These are phyloP conservation scores for Cordyceps cateniannulata DNA, from an alignment of 2,329 filamentous ascomycete genomes.

Conservation along the genomic window DNA sequence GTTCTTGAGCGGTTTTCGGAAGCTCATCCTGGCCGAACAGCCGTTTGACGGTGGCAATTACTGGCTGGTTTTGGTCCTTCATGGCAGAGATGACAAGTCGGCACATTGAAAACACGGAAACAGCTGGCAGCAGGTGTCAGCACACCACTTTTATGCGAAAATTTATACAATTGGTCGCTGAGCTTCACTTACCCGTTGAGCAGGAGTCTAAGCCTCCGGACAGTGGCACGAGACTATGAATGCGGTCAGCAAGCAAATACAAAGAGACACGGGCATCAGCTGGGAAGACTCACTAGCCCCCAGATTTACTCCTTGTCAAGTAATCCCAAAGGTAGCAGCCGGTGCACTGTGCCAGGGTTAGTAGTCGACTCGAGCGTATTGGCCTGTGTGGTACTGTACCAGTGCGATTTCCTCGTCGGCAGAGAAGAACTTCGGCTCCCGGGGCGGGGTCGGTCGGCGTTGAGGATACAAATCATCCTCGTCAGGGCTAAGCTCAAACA, in stretches of 20 bases:
- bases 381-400: not conserved
- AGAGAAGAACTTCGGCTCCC: slow-evolving; percentile 46
- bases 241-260: too few species aligned
- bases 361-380: too few species aligned
- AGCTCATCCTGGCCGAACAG: slow-evolving; percentile 31
- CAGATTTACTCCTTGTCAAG: slow-evolving; percentile 40
- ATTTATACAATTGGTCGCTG: too few species aligned
- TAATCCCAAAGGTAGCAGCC: slow-evolving; percentile 65
- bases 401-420: slow-evolving; percentile 62
- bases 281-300: slow-evolving; percentile 44
- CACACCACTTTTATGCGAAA: slow-evolving; percentile 41
- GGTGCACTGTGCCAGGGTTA: slow-evolving; percentile 27
- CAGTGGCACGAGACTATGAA: too few species aligned
- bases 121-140: slow-evolving; percentile 50
- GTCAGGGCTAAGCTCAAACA: slow-evolving; percentile 11
- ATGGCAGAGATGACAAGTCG: slow-evolving; percentile 48
- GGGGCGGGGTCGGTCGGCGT: slow-evolving; percentile 33
- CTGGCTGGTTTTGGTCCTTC: slow-evolving; percentile 25
- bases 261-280: too few species aligned
- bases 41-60: slow-evolving; percentile 21
- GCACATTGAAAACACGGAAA: slow-evolving; percentile 43
- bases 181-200: too few species aligned
- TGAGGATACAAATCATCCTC: slow-evolving; percentile 32
- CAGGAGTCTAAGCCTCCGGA: too few species aligned
- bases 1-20: slow-evolving; percentile 49